Conservation (phyloP, 768 basidiomycete species). For the Russula earlei region DNA sequence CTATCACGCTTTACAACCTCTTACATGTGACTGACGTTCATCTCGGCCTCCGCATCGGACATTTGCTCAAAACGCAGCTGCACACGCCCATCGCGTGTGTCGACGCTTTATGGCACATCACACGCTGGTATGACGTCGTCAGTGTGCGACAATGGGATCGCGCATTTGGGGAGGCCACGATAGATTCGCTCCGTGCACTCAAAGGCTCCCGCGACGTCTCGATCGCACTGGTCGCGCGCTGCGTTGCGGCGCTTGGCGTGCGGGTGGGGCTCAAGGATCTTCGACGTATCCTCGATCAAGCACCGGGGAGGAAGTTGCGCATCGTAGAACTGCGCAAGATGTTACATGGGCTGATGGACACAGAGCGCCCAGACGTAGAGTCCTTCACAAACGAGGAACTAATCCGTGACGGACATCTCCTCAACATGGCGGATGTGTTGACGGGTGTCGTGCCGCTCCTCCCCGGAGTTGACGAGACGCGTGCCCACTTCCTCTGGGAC, state of each 20-base stretch:
- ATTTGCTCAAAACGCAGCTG: neutral
- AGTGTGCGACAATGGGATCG: conserved; percentile 3
- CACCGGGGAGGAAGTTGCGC: neutral
- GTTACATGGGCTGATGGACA: neutral
- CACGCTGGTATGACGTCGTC: neutral
- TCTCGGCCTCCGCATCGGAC: conserved; percentile 8
- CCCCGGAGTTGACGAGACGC: neutral
- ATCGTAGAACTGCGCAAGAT: conserved; percentile 1
- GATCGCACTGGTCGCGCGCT: neutral
- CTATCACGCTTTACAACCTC: neutral
- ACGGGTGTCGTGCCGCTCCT: conserved; percentile 4
- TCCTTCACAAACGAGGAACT: neutral
- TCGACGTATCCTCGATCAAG: neutral
- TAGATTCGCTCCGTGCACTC: conserved; percentile 1
- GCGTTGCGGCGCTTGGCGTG: neutral
- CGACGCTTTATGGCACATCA: conserved; percentile 9
- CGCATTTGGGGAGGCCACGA: neutral
- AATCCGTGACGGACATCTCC: neutral
- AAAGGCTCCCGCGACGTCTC: conserved; percentile 1
- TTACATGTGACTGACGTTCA: neutral
- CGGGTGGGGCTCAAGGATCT: conserved; percentile 7
- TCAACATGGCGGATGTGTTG: neutral
- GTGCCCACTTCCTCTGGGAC: neutral
- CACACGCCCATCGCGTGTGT: neutral
- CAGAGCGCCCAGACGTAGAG: neutral